Evolutionary conservation across 2,329 filamentous ascomycete genomes (phyloP).

Genomic region (Pestalotiopsis fici): DNA sequence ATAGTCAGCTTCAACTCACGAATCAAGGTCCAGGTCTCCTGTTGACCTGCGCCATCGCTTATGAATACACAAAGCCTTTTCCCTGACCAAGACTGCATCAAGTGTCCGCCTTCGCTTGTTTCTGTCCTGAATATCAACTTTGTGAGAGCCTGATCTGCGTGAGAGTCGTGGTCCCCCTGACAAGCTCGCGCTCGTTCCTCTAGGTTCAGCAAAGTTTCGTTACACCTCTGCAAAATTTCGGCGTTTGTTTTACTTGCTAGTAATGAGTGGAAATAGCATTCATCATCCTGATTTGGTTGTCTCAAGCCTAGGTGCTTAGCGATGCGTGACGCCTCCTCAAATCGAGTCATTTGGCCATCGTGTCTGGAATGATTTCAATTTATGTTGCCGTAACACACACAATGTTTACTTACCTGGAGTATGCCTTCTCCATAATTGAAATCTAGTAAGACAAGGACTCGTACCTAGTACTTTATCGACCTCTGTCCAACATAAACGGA

Average conservation of each 20-base stretch:
- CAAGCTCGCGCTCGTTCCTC: neutral
- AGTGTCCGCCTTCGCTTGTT: neutral
- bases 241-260: neutral
- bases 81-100: too few species aligned
- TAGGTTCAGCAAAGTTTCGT: neutral
- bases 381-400: too few species aligned
- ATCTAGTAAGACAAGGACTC: neutral
- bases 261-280: neutral
- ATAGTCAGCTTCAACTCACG: neutral
- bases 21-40: neutral
- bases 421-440: neutral
- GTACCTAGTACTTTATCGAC: neutral
- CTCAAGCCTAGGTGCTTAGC: neutral
- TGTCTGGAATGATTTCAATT: too few species aligned
- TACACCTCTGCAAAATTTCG: neutral
- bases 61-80: too few species aligned
- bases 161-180: neutral
- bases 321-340: too few species aligned
- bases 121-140: neutral
- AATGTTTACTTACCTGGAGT: too few species aligned
- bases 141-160: neutral
- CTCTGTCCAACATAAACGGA: neutral
- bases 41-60: neutral
- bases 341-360: too few species aligned
- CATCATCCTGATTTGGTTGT: neutral